Conservation (phyloP, 345 rosid genomes). For the Populus euphratica region DNA sequence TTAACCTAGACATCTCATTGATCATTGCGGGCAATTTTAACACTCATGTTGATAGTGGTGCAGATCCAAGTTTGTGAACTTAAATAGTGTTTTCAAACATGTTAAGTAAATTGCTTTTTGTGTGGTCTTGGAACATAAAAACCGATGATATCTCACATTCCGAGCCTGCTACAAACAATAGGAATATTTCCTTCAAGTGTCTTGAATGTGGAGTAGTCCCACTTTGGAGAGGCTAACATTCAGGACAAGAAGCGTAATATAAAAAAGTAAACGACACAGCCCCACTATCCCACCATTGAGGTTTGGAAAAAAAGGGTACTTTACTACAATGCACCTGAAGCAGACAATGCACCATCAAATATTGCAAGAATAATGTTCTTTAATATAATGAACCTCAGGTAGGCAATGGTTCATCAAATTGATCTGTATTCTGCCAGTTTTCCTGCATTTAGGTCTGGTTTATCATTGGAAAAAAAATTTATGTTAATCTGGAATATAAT, state of each 20-base stretch:
- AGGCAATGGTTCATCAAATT: not conserved
- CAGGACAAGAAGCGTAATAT: not conserved
- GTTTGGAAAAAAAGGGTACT: not conserved
- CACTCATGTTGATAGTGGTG: not conserved
- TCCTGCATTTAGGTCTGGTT: not conserved
- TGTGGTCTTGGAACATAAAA: not conserved
- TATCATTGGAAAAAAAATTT: not conserved
- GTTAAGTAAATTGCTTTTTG: not conserved
- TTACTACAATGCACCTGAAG: not conserved
- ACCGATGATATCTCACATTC: not conserved
- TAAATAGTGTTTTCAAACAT: not conserved
- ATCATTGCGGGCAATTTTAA: not conserved
- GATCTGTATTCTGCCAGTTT: not conserved
- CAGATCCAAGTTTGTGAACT: not conserved
- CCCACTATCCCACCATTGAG: not conserved
- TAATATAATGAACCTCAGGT: not conserved
- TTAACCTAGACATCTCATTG: not conserved
- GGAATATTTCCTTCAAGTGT: not conserved
- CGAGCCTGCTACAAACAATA: not conserved
- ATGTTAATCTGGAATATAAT: not conserved
- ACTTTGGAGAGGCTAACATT: not conserved
- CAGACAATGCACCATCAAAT: not conserved
- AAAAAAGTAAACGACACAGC: not conserved
- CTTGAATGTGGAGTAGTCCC: not conserved
- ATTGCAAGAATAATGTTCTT: not conserved